Percentiles rank a stretch among this genome's conserved stretches.
phyloP scores from a whole-genome alignment of 1,284 basidiomycete genomes.

The Chalciporus sp. region DNA sequence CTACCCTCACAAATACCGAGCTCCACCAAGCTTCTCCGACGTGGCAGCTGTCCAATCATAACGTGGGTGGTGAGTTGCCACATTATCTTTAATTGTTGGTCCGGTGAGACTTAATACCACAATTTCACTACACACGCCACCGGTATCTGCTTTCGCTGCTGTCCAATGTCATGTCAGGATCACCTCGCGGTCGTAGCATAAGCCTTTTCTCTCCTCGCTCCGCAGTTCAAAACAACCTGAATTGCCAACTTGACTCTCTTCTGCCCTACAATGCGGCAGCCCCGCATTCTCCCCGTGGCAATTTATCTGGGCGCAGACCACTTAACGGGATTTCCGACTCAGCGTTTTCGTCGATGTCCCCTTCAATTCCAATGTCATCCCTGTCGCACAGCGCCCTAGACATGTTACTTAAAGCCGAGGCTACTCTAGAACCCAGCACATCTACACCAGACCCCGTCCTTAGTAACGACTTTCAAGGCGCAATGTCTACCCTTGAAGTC shows the following conservation, averaged over 20 bases:
- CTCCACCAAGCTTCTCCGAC: slow-evolving; percentile 32
- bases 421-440: slow-evolving; percentile 19
- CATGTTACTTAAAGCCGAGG: slow-evolving; percentile 34
- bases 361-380: slow-evolving; percentile 35
- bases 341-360: slow-evolving; percentile 22
- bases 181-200: slow-evolving; percentile 37
- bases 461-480: slow-evolving; percentile 14
- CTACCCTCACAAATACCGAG: slow-evolving; percentile 34
- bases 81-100: slow-evolving; percentile 15
- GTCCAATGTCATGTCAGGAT: slow-evolving; percentile 28
- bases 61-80: slow-evolving; percentile 28
- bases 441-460: slow-evolving; percentile 16
- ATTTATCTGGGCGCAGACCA: slow-evolving; percentile 23
- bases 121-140: slow-evolving; percentile 18
- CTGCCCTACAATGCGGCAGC: slow-evolving; percentile 37
- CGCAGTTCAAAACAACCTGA: slow-evolving; percentile 26
- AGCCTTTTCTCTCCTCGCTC: slow-evolving; percentile 36
- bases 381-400: slow-evolving; percentile 34
- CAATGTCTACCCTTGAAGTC: slow-evolving; percentile 31
- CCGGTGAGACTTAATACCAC: slow-evolving; percentile 21
- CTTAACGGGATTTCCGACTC: slow-evolving; percentile 29
- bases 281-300: slow-evolving; percentile 32
- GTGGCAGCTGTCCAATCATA: slow-evolving; percentile 29
- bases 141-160: slow-evolving; percentile 19
- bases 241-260: slow-evolving; percentile 20